A percentile compares a stretch with the other conserved stretches of the same genome.
Evolutionary conservation across 2,329 filamentous ascomycete genomes (phyloP).

Genomic region (Colletotrichum falcatum): DNA sequence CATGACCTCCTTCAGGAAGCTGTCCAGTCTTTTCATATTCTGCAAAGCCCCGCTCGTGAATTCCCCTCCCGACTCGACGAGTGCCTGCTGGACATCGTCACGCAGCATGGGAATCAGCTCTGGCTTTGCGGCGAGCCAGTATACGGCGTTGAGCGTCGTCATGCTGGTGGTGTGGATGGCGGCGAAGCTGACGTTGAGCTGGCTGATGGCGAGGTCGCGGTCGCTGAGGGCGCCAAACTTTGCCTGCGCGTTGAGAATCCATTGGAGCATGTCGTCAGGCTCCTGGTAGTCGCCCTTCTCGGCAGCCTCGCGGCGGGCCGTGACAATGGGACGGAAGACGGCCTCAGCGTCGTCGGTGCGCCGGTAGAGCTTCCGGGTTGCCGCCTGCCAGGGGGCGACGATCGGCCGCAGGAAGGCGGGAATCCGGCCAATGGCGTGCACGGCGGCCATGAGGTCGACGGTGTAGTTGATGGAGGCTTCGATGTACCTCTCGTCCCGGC

Average conservation of each 20-base stretch:
- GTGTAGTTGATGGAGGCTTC: constrained; percentile 59
- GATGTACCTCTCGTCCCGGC: constrained; percentile 57
- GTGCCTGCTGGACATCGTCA: constrained; percentile 60
- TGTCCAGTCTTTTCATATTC: constrained; percentile 55
- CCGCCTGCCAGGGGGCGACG: constrained; percentile 49
- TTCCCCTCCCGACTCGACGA: constrained; percentile 50
- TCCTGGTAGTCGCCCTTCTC: constrained; percentile 42
- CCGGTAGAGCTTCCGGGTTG: constrained; percentile 50
- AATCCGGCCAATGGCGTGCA: constrained; percentile 18
- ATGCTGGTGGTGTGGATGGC: constrained; percentile 65
- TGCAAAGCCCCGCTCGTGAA: constrained; percentile 51
- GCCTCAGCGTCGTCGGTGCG: constrained; percentile 49
- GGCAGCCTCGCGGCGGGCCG: constrained; percentile 44
- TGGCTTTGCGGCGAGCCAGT: constrained; percentile 63
- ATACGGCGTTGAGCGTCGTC: constrained; percentile 58
- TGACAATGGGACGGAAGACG: constrained; percentile 53
- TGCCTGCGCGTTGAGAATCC: constrained; percentile 55
- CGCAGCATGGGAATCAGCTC: constrained; percentile 63
- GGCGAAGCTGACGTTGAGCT: constrained; percentile 60
- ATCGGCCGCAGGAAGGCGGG: constrained; percentile 50
- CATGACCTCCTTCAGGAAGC: constrained; percentile 54
- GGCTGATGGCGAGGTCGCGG: constrained; percentile 53
- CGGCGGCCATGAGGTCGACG: constrained; percentile 45
- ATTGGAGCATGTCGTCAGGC: constrained; percentile 63
- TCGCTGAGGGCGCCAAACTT: constrained; percentile 50